These are phyloP conservation scores for Teunomyces atbi DNA, from an alignment of 805 yeast species.

Conservation along the genomic window DNA sequence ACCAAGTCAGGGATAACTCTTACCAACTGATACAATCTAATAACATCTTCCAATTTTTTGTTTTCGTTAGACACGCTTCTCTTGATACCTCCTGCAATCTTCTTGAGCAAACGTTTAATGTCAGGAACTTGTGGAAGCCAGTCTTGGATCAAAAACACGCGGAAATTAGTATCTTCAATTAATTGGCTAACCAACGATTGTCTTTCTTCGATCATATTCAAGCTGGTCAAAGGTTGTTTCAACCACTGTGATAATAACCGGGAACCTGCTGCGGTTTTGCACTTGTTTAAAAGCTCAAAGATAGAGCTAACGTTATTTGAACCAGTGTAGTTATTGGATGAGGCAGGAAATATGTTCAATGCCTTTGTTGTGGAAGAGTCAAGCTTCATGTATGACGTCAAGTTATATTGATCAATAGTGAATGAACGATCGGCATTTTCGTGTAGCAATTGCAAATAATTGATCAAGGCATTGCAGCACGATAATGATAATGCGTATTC, in stretches of 20 bases:
- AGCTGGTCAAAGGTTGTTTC: slow-evolving; percentile 85
- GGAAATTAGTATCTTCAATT: slow-evolving; percentile 63
- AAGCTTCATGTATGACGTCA: slow-evolving; percentile 81
- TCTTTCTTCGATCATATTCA: slow-evolving; percentile 58
- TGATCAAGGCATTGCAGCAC: slow-evolving; percentile 66
- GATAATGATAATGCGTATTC: slow-evolving; percentile 52
- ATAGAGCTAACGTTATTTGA: slow-evolving; percentile 45
- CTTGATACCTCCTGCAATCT: slow-evolving; percentile 42
- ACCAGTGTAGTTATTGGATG: slow-evolving; percentile 1
- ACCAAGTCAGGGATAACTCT: slow-evolving; percentile 67
- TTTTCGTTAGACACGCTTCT: slow-evolving; percentile 33
- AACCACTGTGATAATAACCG: slow-evolving; percentile 90
- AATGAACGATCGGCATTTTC: slow-evolving; percentile 57
- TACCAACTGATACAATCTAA: slow-evolving; percentile 76
- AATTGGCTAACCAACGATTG: slow-evolving; percentile 74
- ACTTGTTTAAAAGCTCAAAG: slow-evolving; percentile 81
- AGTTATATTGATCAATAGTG: slow-evolving; percentile 61
- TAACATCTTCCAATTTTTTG: slow-evolving; percentile 83
- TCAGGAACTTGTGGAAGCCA: slow-evolving; percentile 79
- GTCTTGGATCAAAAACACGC: slow-evolving; percentile 65
- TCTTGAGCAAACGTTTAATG: slow-evolving; percentile 69
- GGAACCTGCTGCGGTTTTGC: slow-evolving; percentile 88
- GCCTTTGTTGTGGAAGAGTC: slow-evolving; percentile 91
- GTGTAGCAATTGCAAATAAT: slow-evolving; percentile 62
- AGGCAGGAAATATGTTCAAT: slow-evolving; percentile 71